A percentile compares a stretch with the other conserved stretches of the same genome.
These are phyloP conservation scores for Fraxinus angustifolia DNA, from an alignment of 305 asterid genomes.

Conservation along the genomic window DNA sequence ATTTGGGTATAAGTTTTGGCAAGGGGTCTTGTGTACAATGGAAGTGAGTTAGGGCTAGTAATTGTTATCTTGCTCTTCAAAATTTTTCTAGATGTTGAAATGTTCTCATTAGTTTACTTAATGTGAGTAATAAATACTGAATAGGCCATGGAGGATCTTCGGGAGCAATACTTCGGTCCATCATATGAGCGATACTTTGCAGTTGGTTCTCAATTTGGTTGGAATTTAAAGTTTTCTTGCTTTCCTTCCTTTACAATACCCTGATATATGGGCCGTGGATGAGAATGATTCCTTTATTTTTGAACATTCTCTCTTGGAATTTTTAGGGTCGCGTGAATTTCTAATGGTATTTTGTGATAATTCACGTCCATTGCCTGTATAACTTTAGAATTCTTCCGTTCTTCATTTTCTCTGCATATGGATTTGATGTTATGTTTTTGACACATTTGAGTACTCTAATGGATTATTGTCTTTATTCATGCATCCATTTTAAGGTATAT, in stretches of 20 bases:
- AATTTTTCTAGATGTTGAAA: conserved; percentile 6
- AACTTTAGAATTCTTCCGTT: too few species aligned
- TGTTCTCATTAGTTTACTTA: background rate
- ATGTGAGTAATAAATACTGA: conserved; percentile 10
- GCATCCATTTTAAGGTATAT: too few species aligned
- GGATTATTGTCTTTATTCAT: too few species aligned
- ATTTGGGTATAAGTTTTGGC: background rate
- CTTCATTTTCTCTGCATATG: too few species aligned
- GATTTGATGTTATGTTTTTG: too few species aligned
- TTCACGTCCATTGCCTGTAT: too few species aligned
- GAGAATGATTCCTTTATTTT: conserved; percentile 72
- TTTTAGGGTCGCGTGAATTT: too few species aligned
- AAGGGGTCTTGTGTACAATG: background rate
- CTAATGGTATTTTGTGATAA: too few species aligned
- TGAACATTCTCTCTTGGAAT: too few species aligned
- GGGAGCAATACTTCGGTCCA: conserved; percentile 85
- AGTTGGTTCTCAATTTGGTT: conserved; percentile 5
- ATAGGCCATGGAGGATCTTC: conserved; percentile 64
- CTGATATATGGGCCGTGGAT: conserved; percentile 85
- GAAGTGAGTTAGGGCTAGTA: background rate
- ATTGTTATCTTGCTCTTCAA: background rate
- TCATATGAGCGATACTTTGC: conserved; percentile 41
- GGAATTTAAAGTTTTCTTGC: conserved; percentile 10
- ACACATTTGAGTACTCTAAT: too few species aligned
- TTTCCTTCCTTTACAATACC: conserved; percentile 46